Percentiles rank a stretch among this genome's conserved stretches.
Conservation (phyloP, 805 yeast species). For the Sungouiella thailandica region DNA sequence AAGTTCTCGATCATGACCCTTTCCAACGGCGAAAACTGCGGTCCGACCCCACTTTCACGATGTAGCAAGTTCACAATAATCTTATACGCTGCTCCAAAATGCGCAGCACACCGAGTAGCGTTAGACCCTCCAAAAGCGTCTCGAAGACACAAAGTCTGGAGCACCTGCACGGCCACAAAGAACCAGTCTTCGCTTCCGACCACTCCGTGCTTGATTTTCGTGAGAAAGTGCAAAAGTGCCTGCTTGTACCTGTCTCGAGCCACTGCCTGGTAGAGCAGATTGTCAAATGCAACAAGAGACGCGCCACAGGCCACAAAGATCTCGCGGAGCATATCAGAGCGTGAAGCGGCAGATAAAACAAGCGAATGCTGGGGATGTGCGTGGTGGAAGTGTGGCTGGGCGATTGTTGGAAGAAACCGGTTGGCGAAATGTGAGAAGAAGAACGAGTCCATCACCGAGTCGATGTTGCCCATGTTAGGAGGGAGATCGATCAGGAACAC, state of each 20-base stretch:
- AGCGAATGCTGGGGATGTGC: conserved; percentile 3
- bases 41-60: background rate
- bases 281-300: conserved; percentile 8
- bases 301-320: conserved; percentile 15
- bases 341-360: conserved; percentile 8
- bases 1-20: conserved; percentile 12
- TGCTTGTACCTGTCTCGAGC: conserved; percentile 8
- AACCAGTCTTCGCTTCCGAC: conserved; percentile 12
- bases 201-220: conserved; percentile 4
- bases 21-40: conserved; percentile 7
- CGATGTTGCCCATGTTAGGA: background rate
- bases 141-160: conserved; percentile 11
- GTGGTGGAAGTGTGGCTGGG: conserved; percentile 9
- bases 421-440: conserved; percentile 7
- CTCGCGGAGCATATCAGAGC: conserved; percentile 6
- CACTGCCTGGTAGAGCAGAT: conserved; percentile 2
- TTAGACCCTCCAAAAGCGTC: conserved; percentile 8
- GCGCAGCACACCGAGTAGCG: conserved; percentile 14
- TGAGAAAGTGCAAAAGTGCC: conserved; percentile 7
- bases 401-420: conserved; percentile 12
- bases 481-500: no score
- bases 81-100: conserved; percentile 11
- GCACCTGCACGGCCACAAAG: conserved; percentile 14
- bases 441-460: conserved; percentile 3
- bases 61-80: conserved; percentile 2